A percentile compares a stretch with the other conserved stretches of the same genome.
phyloP scores from a whole-genome alignment of 73 alveolate genomes.

The Strombidium stylifer region DNA sequence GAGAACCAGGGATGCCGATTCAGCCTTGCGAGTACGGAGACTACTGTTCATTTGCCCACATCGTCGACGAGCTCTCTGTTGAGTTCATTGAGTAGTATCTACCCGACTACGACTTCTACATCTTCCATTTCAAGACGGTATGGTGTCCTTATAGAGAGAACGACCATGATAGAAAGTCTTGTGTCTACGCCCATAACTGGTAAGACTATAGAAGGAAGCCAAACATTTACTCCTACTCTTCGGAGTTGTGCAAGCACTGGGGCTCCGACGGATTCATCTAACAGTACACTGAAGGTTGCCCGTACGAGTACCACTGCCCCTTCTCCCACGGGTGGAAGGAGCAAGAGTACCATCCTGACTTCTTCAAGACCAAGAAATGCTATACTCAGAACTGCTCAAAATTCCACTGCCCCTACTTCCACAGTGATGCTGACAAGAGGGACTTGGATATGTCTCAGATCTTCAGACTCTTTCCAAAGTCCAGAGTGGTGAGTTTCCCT shows the following conservation, averaged over 20 bases:
- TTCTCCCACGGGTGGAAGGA: slow-evolving; percentile 91
- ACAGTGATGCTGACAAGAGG: slow-evolving; percentile 47
- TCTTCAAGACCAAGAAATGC: slow-evolving; percentile 74
- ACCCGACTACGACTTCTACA: slow-evolving; percentile 72
- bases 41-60: slow-evolving; percentile 79
- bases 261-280: slow-evolving; percentile 41
- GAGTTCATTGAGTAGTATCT: slow-evolving; percentile 65
- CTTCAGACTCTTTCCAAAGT: slow-evolving; percentile 39
- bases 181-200: slow-evolving; percentile 96
- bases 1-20: slow-evolving; percentile 7
- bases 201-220: slow-evolving; percentile 88
- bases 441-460: slow-evolving; percentile 9
- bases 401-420: slow-evolving; percentile 64
- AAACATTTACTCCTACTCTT: slow-evolving; percentile 43
- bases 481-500: slow-evolving; percentile 31
- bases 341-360: slow-evolving; percentile 80
- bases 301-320: slow-evolving; percentile 52
- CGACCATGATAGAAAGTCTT: slow-evolving; percentile 86
- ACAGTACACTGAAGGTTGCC: slow-evolving; percentile 66
- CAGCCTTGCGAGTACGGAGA: slow-evolving; percentile 81
- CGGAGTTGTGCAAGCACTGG: slow-evolving; percentile 61
- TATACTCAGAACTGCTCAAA: slow-evolving; percentile 44
- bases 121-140: slow-evolving; percentile 91
- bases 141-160: slow-evolving; percentile 94
- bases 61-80: slow-evolving; percentile 52